Evolutionary conservation across 2,329 filamentous ascomycete species (phyloP).

Genomic region (Paraphaeosphaeria minitans): DNA sequence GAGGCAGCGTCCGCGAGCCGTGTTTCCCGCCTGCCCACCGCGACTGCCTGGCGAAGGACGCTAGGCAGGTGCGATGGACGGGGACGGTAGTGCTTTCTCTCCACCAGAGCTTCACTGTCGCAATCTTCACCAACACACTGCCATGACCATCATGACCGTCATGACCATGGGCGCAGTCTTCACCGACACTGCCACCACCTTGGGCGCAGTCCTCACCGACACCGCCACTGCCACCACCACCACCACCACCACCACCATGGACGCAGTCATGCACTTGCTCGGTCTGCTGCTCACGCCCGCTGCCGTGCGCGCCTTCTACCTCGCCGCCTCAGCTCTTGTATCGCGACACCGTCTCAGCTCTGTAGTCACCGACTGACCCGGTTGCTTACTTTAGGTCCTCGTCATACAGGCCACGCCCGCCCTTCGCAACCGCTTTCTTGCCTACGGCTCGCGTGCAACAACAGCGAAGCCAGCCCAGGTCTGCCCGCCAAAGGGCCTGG

Average conservation of each 20-base stretch:
- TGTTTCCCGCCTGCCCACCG: background rate
- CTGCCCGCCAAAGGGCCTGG: conserved; percentile 13
- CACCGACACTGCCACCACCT: background rate
- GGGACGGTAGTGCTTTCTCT: background rate
- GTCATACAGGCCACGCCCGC: conserved; percentile 57
- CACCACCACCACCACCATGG: background rate
- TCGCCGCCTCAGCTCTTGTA: conserved; percentile 48
- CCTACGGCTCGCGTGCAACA: conserved; percentile 62
- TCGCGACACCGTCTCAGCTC: conserved; percentile 35
- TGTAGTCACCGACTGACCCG: conserved; percentile 29
- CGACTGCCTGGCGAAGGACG: background rate
- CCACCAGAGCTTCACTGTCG: conserved; percentile 4
- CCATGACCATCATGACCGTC: no score
- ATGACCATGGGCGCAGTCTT: background rate
- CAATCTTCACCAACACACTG: background rate
- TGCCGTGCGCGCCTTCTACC: conserved; percentile 43
- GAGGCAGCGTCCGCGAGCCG: background rate
- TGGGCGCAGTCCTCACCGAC: no score
- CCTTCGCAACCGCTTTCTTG: conserved; percentile 61
- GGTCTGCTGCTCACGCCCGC: background rate
- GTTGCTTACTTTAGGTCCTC: conserved; percentile 52
- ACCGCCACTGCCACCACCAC: no score
- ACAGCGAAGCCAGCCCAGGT: conserved; percentile 12
- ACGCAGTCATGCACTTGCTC: conserved; percentile 8
- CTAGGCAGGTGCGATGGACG: conserved; percentile 5